Percentiles rank a stretch among this genome's conserved stretches.
These are phyloP conservation scores for Psilocybe cyanescens DNA, from an alignment of 768 basidiomycete genomes.

Conservation along the genomic window DNA sequence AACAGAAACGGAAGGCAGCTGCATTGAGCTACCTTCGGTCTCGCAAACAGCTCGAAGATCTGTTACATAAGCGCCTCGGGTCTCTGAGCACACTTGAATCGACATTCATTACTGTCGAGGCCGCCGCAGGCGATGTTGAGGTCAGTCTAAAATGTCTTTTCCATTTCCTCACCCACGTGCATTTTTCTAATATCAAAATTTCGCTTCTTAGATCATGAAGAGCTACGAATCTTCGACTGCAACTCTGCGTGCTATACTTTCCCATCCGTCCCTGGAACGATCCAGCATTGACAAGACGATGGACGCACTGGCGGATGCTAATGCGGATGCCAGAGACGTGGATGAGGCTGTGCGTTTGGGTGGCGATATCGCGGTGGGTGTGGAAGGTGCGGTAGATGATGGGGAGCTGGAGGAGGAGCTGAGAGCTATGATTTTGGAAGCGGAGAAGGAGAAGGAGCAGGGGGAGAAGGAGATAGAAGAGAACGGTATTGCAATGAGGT, in stretches of 20 bases:
- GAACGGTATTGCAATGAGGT: conserved; percentile 11
- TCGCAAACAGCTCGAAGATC: conserved; percentile 79
- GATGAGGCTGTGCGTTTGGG: conserved; percentile 77
- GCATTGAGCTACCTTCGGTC: conserved; percentile 81
- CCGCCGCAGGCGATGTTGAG: conserved; percentile 88
- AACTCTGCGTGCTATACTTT: conserved; percentile 75
- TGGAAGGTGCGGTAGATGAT: conserved; percentile 50
- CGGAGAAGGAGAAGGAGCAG: conserved; percentile 21
- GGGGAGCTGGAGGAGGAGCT: conserved; percentile 63
- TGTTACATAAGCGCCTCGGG: conserved; percentile 73
- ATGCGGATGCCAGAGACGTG: conserved; percentile 81
- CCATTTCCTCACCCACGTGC: background rate
- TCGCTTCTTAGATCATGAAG: conserved; percentile 69
- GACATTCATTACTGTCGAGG: conserved; percentile 82
- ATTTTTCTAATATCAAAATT: background rate
- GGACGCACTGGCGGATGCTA: conserved; percentile 84
- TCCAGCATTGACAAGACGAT: conserved; percentile 84
- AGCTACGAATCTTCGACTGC: conserved; percentile 83
- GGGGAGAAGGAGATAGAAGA: conserved; percentile 10
- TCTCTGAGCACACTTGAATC: conserved; percentile 76
- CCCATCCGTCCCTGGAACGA: conserved; percentile 80
- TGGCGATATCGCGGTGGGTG: conserved; percentile 60
- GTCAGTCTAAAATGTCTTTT: conserved; percentile 41
- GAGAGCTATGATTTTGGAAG: conserved; percentile 49
- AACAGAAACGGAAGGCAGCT: conserved; percentile 69